Evolutionary conservation across 768 basidiomycete genomes (phyloP).

Genomic region (Royoungia palumana): DNA sequence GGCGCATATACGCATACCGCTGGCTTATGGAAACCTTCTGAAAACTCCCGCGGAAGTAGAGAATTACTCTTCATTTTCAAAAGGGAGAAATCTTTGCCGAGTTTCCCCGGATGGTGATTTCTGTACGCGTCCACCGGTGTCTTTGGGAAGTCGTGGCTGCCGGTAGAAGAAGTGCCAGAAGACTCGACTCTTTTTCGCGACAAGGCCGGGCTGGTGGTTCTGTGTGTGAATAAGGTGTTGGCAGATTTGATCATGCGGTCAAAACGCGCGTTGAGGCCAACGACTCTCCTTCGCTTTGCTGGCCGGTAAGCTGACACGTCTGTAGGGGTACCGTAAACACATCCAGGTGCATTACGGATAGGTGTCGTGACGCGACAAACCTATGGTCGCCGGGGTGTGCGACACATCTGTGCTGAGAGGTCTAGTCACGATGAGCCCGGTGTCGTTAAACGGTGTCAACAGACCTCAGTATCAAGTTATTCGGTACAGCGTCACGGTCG

Average conservation of each 20-base stretch:
- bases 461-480: slow-evolving; percentile 9
- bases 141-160: slow-evolving; percentile 39
- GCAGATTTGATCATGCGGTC: slow-evolving; percentile 67
- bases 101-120: slow-evolving; percentile 29
- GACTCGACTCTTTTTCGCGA: slow-evolving; percentile 36
- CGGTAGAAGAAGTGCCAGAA: slow-evolving; percentile 43
- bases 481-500: slow-evolving; percentile 15
- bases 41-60: slow-evolving; percentile 2
- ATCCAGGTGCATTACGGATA: not conserved
- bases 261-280: slow-evolving; percentile 54
- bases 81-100: slow-evolving; percentile 41
- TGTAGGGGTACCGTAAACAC: slow-evolving; percentile 5
- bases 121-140: slow-evolving; percentile 43
- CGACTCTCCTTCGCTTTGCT: slow-evolving; percentile 48
- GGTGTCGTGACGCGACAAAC: slow-evolving; percentile 1
- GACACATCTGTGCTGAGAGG: slow-evolving; percentile 2
- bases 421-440: not conserved
- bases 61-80: slow-evolving; percentile 37
- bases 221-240: slow-evolving; percentile 35
- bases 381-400: not conserved
- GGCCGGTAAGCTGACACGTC: slow-evolving; percentile 10
- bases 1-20: slow-evolving; percentile 33
- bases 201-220: slow-evolving; percentile 15
- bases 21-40: slow-evolving; percentile 5
- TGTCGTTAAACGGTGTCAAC: not conserved